These are phyloP conservation scores for Globisporangium cederbergense DNA, from an alignment of 352 stramenopile genomes.

Conservation along the genomic window DNA sequence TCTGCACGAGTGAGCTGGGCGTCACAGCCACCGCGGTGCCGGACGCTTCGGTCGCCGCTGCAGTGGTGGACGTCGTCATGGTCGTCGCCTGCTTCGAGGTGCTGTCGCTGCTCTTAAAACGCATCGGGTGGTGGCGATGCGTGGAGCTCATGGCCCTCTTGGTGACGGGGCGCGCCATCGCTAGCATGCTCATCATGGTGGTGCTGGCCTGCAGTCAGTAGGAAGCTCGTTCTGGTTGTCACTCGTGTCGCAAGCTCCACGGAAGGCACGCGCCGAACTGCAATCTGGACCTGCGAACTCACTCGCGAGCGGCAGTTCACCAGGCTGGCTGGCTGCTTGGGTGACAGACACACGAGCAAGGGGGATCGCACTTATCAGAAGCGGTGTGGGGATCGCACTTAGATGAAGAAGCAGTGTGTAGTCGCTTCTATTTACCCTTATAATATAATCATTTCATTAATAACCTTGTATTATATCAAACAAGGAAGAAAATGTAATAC, in stretches of 20 bases:
- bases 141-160: background rate
- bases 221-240: background rate
- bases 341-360: background rate
- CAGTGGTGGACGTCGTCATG: slow-evolving; percentile 4
- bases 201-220: background rate
- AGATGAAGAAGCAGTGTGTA: no score
- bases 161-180: slow-evolving; percentile 8
- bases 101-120: slow-evolving; percentile 16
- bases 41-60: background rate
- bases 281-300: slow-evolving; percentile 1
- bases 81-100: background rate
- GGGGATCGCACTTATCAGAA: no score
- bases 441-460: no score
- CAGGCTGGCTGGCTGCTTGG: background rate
- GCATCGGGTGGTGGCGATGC: background rate
- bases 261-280: slow-evolving; percentile 3
- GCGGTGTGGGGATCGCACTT: no score
- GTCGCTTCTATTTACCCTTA: background rate
- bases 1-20: slow-evolving; percentile 12
- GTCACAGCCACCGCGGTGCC: background rate
- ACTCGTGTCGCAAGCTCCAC: background rate
- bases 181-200: slow-evolving; percentile 17
- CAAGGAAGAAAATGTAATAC: no score
- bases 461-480: no score
- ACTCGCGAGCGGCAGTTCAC: no score